Evolutionary conservation across 768 basidiomycete species (phyloP).

Genomic region (Tubosaeta sp.): DNA sequence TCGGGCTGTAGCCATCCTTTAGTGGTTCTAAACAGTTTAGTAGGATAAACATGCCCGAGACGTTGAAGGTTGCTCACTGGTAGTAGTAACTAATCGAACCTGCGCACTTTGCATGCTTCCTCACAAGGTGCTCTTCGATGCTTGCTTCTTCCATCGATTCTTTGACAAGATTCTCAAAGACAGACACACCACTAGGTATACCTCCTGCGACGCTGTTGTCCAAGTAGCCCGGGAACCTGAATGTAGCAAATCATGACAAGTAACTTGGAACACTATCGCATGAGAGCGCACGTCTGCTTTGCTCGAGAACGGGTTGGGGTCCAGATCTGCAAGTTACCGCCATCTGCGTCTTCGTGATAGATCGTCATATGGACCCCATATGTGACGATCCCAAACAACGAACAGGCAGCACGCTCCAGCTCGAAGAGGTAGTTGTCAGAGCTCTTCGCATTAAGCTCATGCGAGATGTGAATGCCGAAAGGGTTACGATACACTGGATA

Average conservation of each 20-base stretch:
- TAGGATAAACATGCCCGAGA: background rate
- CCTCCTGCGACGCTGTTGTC: conserved; percentile 95
- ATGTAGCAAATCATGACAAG: background rate
- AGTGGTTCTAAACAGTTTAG: conserved; percentile 17
- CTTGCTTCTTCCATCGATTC: conserved; percentile 95
- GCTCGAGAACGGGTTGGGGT: conserved; percentile 80
- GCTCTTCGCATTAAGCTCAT: conserved; percentile 26
- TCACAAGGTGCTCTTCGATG: conserved; percentile 61
- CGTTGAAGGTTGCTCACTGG: conserved; percentile 38
- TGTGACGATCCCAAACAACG: conserved; percentile 85
- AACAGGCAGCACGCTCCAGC: conserved; percentile 86
- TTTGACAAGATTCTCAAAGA: conserved; percentile 76
- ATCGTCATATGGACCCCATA: conserved; percentile 91
- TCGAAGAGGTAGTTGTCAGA: conserved; percentile 70
- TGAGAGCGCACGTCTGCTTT: conserved; percentile 74
- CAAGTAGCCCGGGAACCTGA: conserved; percentile 77
- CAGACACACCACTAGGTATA: conserved; percentile 72
- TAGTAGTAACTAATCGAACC: conserved; percentile 84
- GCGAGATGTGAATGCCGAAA: conserved; percentile 47
- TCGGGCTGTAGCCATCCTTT: conserved; percentile 77
- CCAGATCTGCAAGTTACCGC: conserved; percentile 60
- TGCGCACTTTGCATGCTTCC: conserved; percentile 50
- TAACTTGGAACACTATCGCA: background rate
- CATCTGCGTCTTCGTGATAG: conserved; percentile 42
- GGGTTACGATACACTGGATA: conserved; percentile 76